Percentiles rank a stretch among this genome's conserved stretches.
phyloP scores from a whole-genome alignment of 2,329 filamentous ascomycete species.

The Calonectria pteridis region DNA sequence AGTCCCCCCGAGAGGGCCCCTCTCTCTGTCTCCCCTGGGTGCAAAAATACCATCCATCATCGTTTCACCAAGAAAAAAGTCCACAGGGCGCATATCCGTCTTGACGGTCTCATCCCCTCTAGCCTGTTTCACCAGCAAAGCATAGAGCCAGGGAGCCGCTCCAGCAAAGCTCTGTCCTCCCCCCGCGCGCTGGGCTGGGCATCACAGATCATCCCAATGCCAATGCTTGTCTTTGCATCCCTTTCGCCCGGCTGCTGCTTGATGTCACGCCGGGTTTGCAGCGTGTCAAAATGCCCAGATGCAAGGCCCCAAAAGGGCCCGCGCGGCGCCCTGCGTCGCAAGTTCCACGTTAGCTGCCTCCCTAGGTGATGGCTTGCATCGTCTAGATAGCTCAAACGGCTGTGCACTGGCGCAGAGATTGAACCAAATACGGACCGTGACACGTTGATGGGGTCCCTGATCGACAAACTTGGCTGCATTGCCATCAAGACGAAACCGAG shows the following conservation, averaged over 20 bases:
- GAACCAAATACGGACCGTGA: background rate
- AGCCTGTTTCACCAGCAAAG: constrained; percentile 23
- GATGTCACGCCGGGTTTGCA: background rate
- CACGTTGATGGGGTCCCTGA: background rate
- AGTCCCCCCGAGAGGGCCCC: background rate
- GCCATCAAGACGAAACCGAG: background rate
- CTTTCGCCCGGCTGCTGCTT: background rate
- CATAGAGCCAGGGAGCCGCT: background rate
- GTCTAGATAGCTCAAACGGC: background rate
- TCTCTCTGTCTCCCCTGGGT: background rate
- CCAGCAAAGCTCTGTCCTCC: background rate
- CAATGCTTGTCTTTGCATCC: background rate
- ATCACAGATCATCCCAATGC: background rate
- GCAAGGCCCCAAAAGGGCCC: background rate
- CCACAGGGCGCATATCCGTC: background rate
- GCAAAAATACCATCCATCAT: background rate
- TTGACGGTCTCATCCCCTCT: background rate
- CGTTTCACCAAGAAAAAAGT: constrained; percentile 14
- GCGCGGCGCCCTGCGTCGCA: constrained; percentile 4
- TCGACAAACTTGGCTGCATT: background rate
- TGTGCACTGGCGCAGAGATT: background rate
- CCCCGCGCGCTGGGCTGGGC: background rate
- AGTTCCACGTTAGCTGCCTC: background rate
- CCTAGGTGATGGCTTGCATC: background rate
- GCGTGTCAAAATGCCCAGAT: background rate